Base-by-base conservation (phyloP, 2,329 filamentous ascomycete genomes). In the Phyllosticta capitalensis region DNA sequence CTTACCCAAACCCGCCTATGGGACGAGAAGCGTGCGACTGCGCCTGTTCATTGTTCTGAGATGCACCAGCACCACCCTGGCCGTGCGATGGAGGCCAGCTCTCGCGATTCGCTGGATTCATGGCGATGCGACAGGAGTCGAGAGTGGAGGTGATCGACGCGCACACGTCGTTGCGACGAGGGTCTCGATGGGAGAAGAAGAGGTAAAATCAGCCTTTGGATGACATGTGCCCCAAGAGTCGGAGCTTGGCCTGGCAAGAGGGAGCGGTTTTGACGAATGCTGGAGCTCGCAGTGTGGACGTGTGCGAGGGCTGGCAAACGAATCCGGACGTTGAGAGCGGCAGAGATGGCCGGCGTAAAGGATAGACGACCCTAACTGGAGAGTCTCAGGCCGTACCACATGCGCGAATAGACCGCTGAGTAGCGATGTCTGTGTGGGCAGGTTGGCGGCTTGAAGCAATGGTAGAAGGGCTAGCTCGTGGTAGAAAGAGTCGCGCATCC, bases 41-140 rank as follows among this genome's bases (percentile, higher is more conserved):
- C 45, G 55, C 63, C 61, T 71, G 69, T 24, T 74, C 70, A 60
- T 68, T 65, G 67, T 71, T 70, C 58, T 73, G 75, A 55, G 78
- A 74, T 5, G 77, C 75, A 52, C 79, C 71, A 60, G 81, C 80
- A 30, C 80, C 74, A 59, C 69, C 68, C 53, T 74, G 68, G 58
- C 76, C 72, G 64, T 82, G 81, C 52, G 76, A 64, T 63, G 68
- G 68, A 58, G 70, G 71, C 72, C 72, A 74, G 62, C 69, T 71
- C 64, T 74, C 72, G 65, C 71, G 72, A 68, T 72, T 71, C 62
- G 70, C 67, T 67, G 71, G 68, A 66, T 74, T 74, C 72, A 74
- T 74, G 54, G 26, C 22, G 49, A 56, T 50, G 30, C 45, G 50
- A 30, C 30, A 50, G 26, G 50, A 54, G 52, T 53, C 45, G 14